Base-by-base conservation (phyloP, 2,329 filamentous ascomycete genomes). In the Curvularia spicifera region DNA sequence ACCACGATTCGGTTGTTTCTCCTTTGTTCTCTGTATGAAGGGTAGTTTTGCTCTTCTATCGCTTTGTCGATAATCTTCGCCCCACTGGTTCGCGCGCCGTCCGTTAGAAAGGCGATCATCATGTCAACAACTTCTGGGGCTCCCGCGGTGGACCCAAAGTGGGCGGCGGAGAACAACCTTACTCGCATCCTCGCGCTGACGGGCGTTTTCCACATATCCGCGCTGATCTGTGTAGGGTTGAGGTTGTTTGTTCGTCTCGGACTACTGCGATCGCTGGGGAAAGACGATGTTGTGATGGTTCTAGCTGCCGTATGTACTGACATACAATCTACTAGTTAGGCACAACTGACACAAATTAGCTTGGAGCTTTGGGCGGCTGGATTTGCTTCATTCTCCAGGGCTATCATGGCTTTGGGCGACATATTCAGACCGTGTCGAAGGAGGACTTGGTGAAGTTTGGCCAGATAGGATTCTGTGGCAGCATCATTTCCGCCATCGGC, bases 311-410 rank as follows among this genome's bases (percentile, higher is more conserved):
- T 59, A 28, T 1, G 56, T 51, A 37, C 50, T 12, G 9, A 13
- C 1, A 28, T 12, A 15, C 28, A 10, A 28, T 8, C 18, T 13
- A 3, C 4, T 39, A 12, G 7, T 26, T 28, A 2, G 22, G 15
- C 20, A 24, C 15, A 8, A 6, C 20, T 49, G 10, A 37, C 24
- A 47, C 22, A 6, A 24, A 33, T 4, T 37, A 59, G 56, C 26
- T 59, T n/a, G 40, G 12, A 0, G 51, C 51, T 15, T 18, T 56
- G 18, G 46, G n/a, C 3, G 56, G 52, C 0, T 56, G 33, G 31
- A 51, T 56, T 5, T 60, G 56, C 28, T 55, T 59, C 26, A 51
- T 59, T 35, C 29, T 59, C 26, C 56, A 55, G 39, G 51, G 51
- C 15, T 29, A 33, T n/a, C 42, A 55, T 40, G 56, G 56, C 18